phyloP scores from a whole-genome alignment of 768 basidiomycete genomes.

The Chalciporus sphaerocephalus region DNA sequence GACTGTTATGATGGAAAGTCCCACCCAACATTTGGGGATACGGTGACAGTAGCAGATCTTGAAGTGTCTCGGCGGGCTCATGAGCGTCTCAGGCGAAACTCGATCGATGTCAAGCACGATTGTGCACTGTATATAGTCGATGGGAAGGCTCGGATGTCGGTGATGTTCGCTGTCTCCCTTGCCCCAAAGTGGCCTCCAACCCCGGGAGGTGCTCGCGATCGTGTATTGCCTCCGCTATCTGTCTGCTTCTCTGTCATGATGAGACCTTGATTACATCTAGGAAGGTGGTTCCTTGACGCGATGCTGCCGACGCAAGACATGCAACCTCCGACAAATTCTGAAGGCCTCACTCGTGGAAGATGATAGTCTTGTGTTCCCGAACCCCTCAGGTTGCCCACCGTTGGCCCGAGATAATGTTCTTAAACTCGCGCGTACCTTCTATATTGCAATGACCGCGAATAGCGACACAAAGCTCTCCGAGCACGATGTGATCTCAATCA shows the following conservation, averaged over 20 bases:
- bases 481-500: slow-evolving; percentile 75
- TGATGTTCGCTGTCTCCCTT: slow-evolving; percentile 40
- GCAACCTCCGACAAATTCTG: slow-evolving; percentile 57
- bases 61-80: slow-evolving; percentile 29
- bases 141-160: slow-evolving; percentile 7
- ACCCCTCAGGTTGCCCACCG: slow-evolving; percentile 54
- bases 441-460: slow-evolving; percentile 60
- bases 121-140: slow-evolving; percentile 62
- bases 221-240: slow-evolving; percentile 60
- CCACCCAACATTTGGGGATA: slow-evolving; percentile 24
- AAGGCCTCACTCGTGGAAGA: slow-evolving; percentile 56
- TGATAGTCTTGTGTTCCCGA: slow-evolving; percentile 45
- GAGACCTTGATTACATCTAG: slow-evolving; percentile 12
- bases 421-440: slow-evolving; percentile 55
- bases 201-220: slow-evolving; percentile 55
- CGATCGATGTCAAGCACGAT: slow-evolving; percentile 46
- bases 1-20: slow-evolving; percentile 12
- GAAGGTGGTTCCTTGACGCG: slow-evolving; percentile 22
- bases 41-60: slow-evolving; percentile 10
- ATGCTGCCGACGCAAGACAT: slow-evolving; percentile 35
- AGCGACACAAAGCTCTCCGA: slow-evolving; percentile 50
- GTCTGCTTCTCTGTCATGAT: slow-evolving; percentile 50
- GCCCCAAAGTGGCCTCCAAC: slow-evolving; percentile 72
- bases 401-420: slow-evolving; percentile 55
- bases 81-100: slow-evolving; percentile 36